Percentiles rank a stretch among this genome's conserved stretches.
These are phyloP conservation scores for Aspergillus conjunctus DNA, from an alignment of 495 filamentous ascomycete genomes.

Conservation along the genomic window DNA sequence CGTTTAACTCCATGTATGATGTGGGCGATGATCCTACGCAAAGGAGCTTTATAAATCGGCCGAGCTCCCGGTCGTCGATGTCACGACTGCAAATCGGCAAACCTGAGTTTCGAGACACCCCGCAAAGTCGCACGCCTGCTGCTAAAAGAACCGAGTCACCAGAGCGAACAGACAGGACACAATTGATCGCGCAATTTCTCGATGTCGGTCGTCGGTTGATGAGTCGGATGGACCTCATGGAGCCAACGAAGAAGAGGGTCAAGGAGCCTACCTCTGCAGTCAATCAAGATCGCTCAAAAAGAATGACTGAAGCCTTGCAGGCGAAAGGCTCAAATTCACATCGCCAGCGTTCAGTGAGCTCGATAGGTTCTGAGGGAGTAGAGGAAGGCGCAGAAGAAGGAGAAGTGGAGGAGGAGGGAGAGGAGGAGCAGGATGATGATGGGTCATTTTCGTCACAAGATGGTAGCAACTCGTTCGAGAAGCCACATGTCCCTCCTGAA, in stretches of 20 bases:
- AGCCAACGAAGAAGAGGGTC: slow-evolving; percentile 27
- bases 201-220: slow-evolving; percentile 48
- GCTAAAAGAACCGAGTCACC: slow-evolving; percentile 29
- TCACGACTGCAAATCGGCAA: slow-evolving; percentile 47
- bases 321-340: slow-evolving; percentile 9
- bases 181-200: slow-evolving; percentile 48
- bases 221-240: slow-evolving; percentile 35
- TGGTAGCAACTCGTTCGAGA: slow-evolving; percentile 33
- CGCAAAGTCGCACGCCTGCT: slow-evolving; percentile 28
- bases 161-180: slow-evolving; percentile 51
- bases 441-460: slow-evolving; percentile 30
- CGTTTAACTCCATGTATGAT: slow-evolving; percentile 60
- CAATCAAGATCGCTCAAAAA: slow-evolving; percentile 40
- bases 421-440: slow-evolving; percentile 29
- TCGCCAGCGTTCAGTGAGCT: slow-evolving; percentile 22
- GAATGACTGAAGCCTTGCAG: slow-evolving; percentile 31
- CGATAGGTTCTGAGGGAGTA: slow-evolving; percentile 29
- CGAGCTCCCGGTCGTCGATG: slow-evolving; percentile 52
- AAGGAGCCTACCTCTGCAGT: slow-evolving; percentile 35
- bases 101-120: slow-evolving; percentile 33
- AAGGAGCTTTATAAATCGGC: slow-evolving; percentile 39
- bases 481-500: slow-evolving; percentile 37
- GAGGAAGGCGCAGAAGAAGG: slow-evolving; percentile 21
- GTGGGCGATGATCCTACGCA: slow-evolving; percentile 52
- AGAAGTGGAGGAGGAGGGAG: slow-evolving; percentile 14